Evolutionary conservation across 2,329 filamentous ascomycete species (phyloP).

Genomic region (Aspergillus pseudoglaucus): DNA sequence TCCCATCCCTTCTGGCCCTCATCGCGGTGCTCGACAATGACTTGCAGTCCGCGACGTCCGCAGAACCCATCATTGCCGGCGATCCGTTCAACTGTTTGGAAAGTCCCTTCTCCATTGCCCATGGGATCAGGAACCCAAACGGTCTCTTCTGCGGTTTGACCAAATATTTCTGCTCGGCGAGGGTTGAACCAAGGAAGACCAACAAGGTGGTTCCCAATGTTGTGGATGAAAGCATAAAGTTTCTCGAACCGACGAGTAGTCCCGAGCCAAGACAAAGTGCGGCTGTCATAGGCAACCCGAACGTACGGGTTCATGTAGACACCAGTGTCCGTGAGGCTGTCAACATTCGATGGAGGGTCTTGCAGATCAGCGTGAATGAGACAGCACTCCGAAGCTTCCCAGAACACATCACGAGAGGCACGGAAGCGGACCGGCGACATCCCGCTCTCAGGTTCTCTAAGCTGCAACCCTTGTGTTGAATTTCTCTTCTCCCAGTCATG

Average conservation of each 20-base stretch:
- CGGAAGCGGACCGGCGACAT: conserved; percentile 50
- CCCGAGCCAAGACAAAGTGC: conserved; percentile 53
- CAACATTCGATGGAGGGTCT: conserved; percentile 22
- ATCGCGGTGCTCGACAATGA: conserved; percentile 38
- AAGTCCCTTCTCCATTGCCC: conserved; percentile 30
- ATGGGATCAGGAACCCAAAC: conserved; percentile 35
- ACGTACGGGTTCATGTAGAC: conserved; percentile 72
- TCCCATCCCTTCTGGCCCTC: conserved; percentile 42
- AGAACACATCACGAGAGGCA: conserved; percentile 52
- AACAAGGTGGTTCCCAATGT: conserved; percentile 50
- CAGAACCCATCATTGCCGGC: conserved; percentile 42
- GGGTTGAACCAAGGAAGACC: conserved; percentile 56
- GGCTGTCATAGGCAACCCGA: conserved; percentile 60
- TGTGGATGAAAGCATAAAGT: conserved; percentile 55
- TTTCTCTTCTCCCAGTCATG: not conserved
- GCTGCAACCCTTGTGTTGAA: not conserved
- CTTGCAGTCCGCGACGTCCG: conserved; percentile 36
- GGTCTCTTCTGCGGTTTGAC: conserved; percentile 39
- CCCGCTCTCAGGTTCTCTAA: not conserved
- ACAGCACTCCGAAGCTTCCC: conserved; percentile 61
- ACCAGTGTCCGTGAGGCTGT: conserved; percentile 43
- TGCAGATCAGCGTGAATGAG: conserved; percentile 48
- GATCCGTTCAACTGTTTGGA: conserved; percentile 30
- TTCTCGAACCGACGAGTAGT: conserved; percentile 60
- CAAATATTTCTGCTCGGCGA: conserved; percentile 54